A percentile compares a stretch with the other conserved stretches of the same genome.
Conservation (phyloP, 1,139 yeast species). For the Schizosaccharomyces versatilis region DNA sequence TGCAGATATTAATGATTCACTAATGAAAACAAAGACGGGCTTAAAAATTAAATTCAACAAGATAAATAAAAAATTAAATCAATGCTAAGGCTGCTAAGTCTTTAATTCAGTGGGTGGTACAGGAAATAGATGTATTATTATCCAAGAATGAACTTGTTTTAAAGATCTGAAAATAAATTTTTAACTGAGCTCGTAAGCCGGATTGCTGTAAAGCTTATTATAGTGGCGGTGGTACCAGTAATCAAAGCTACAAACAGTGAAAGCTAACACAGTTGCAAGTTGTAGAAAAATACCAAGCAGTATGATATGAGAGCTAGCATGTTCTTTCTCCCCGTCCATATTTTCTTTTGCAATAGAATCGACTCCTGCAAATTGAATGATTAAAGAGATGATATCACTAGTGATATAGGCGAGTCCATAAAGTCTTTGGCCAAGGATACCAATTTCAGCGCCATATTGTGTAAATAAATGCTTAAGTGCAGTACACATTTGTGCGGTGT, state of each 20-base stretch:
- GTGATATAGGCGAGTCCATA: slow-evolving; percentile 6
- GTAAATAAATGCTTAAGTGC: background rate
- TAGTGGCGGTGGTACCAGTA: too few species aligned
- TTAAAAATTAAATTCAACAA: too few species aligned
- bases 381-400: slow-evolving; percentile 4
- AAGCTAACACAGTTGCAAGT: slow-evolving; percentile 48
- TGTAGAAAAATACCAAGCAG: slow-evolving; percentile 67
- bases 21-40: too few species aligned
- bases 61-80: too few species aligned
- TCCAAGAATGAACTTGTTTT: too few species aligned
- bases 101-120: too few species aligned
- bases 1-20: too few species aligned
- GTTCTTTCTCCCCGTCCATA: slow-evolving; percentile 20
- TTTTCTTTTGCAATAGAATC: slow-evolving; percentile 34
- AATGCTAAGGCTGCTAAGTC: too few species aligned
- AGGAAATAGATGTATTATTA: too few species aligned
- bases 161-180: too few species aligned
- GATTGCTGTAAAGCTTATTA: too few species aligned
- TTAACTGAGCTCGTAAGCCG: too few species aligned
- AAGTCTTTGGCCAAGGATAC: slow-evolving; percentile 3
- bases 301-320: slow-evolving; percentile 50
- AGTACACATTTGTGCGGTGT: background rate
- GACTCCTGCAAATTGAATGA: slow-evolving; percentile 37
- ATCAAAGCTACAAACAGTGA: slow-evolving; percentile 14
- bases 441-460: background rate